phyloP scores from a whole-genome alignment of 2,329 filamentous ascomycete genomes.

The Elsinoe ampelina region DNA sequence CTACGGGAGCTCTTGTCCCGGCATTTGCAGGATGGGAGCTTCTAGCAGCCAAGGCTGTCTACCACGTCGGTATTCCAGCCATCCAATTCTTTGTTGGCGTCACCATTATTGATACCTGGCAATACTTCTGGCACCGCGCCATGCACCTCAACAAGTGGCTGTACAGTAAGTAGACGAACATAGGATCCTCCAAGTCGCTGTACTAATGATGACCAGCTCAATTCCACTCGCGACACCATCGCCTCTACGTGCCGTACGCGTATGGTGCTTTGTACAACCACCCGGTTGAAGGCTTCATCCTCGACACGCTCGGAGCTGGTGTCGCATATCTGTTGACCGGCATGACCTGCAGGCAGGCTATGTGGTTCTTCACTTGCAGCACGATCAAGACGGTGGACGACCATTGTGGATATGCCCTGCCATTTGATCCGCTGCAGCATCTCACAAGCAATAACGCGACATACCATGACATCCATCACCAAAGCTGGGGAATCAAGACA shows the following conservation, averaged over 20 bases:
- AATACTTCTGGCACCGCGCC: slow-evolving; percentile 90
- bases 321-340: slow-evolving; percentile 71
- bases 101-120: slow-evolving; percentile 84
- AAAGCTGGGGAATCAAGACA: slow-evolving; percentile 97
- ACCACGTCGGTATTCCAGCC: slow-evolving; percentile 66
- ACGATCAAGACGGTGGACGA: slow-evolving; percentile 97
- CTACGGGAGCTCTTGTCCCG: slow-evolving; percentile 44
- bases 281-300: slow-evolving; percentile 82
- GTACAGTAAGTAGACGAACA: slow-evolving; percentile 60
- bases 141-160: slow-evolving; percentile 99
- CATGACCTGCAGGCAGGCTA: slow-evolving; percentile 78
- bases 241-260: slow-evolving; percentile 93
- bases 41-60: slow-evolving; percentile 62
- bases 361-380: slow-evolving; percentile 79
- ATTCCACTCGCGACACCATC: slow-evolving; percentile 92
- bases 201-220: slow-evolving; percentile 47
- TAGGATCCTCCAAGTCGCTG: slow-evolving; percentile 8
- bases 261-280: slow-evolving; percentile 97
- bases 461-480: slow-evolving; percentile 97
- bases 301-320: slow-evolving; percentile 82
- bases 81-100: slow-evolving; percentile 70
- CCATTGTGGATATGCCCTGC: slow-evolving; percentile 92
- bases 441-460: slow-evolving; percentile 90
- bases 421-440: slow-evolving; percentile 87
- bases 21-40: slow-evolving; percentile 82